Evolutionary conservation across 352 stramenopile genomes (phyloP).

Genomic region (Phytophthora fragariae): DNA sequence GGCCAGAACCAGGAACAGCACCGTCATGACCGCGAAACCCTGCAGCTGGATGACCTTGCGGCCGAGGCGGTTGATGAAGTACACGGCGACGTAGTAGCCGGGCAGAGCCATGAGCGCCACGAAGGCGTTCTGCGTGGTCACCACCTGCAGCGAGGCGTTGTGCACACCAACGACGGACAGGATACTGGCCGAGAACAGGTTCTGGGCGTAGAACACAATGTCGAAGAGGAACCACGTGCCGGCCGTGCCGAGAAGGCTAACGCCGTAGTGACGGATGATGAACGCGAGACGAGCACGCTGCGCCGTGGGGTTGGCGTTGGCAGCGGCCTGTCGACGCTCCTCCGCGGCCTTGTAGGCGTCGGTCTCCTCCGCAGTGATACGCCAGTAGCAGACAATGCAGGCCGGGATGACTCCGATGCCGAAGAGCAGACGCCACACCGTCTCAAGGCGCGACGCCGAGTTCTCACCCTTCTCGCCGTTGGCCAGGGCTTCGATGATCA

Average conservation of each 20-base stretch:
- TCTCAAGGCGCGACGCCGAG: conserved; percentile 51
- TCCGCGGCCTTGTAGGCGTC: conserved; percentile 49
- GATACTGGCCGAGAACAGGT: conserved; percentile 81
- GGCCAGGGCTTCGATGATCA: conserved; percentile 61
- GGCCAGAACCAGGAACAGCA: conserved; percentile 71
- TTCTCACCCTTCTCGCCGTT: conserved; percentile 50
- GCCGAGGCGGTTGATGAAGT: conserved; percentile 75
- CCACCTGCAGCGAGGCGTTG: conserved; percentile 55
- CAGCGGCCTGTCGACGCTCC: conserved; percentile 25
- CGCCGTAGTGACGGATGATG: conserved; percentile 61
- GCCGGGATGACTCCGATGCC: conserved; percentile 68
- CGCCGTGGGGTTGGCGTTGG: conserved; percentile 9
- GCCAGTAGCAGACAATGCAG: conserved; percentile 71
- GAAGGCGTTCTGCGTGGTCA: conserved; percentile 68
- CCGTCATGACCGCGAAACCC: conserved; percentile 73
- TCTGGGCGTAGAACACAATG: conserved; percentile 85
- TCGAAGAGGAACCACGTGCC: conserved; percentile 90
- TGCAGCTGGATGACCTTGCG: conserved; percentile 79
- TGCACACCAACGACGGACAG: conserved; percentile 64
- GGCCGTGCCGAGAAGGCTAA: conserved; percentile 66
- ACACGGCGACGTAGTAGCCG: conserved; percentile 84
- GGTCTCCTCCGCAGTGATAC: conserved; percentile 68
- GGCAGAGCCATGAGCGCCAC: conserved; percentile 78
- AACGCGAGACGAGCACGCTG: conserved; percentile 37
- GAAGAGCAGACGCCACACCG: conserved; percentile 75